Conservation (phyloP, 2,329 filamentous ascomycete genomes). For the Fusarium equiseti region DNA sequence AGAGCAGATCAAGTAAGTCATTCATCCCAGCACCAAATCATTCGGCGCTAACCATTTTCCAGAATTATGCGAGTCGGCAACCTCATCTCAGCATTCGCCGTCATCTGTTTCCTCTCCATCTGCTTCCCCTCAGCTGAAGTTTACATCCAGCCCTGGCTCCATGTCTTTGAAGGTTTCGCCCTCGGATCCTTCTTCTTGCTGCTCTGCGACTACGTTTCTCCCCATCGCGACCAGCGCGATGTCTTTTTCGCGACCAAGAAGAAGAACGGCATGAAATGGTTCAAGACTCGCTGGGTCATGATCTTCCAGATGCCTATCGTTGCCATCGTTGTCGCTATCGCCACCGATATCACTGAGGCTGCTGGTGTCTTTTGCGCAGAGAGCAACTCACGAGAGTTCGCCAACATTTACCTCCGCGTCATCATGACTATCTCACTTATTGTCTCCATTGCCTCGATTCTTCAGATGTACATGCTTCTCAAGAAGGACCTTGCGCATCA, state of each 20-base stretch:
- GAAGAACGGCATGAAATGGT: slow-evolving; percentile 38
- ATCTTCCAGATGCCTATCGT: slow-evolving; percentile 43
- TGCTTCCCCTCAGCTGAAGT: slow-evolving; percentile 22
- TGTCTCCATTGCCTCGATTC: slow-evolving; percentile 28
- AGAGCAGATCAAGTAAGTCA: slow-evolving; percentile 42
- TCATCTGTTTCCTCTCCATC: slow-evolving; percentile 37
- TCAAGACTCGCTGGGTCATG: slow-evolving; percentile 42
- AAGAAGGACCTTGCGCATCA: slow-evolving; percentile 36
- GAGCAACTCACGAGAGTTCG: slow-evolving; percentile 25
- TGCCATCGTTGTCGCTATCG: slow-evolving; percentile 14
- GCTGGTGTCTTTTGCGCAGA: slow-evolving; percentile 37
- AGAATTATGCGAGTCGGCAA: slow-evolving; percentile 39
- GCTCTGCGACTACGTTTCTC: slow-evolving; percentile 41
- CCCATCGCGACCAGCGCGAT: slow-evolving; percentile 29
- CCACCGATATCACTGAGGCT: slow-evolving; percentile 33
- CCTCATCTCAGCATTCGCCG: slow-evolving; percentile 31
- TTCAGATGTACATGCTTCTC: slow-evolving; percentile 35
- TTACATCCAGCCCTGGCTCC: slow-evolving; percentile 38
- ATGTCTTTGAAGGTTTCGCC: slow-evolving; percentile 34
- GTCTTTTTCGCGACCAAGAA: slow-evolving; percentile 40
- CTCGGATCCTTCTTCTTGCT: slow-evolving; percentile 41
- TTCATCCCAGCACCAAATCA: accelerated
- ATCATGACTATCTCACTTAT: slow-evolving; percentile 26
- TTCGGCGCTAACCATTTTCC: neutral
- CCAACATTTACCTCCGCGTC: slow-evolving; percentile 25